A percentile compares a stretch with the other conserved stretches of the same genome.
Conservation (phyloP, 352 stramenopile genomes). For the Thalassiosira sp. region DNA sequence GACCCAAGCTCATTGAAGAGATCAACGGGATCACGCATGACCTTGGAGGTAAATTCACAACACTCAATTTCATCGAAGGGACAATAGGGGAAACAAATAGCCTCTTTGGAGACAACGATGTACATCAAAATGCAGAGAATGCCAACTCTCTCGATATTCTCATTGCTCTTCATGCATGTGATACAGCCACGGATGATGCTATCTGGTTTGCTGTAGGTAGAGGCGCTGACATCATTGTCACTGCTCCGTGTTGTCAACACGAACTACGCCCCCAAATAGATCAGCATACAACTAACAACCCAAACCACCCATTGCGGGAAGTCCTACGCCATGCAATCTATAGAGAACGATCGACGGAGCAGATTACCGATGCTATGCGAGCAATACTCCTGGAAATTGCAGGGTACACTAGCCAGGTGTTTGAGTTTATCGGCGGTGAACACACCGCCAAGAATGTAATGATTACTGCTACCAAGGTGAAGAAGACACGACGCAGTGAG, state of each 20-base stretch:
- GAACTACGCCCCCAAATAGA: slow-evolving; percentile 80
- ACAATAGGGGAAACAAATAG: slow-evolving; percentile 57
- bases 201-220: slow-evolving; percentile 70
- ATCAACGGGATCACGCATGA: slow-evolving; percentile 70
- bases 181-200: slow-evolving; percentile 84
- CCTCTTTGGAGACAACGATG: slow-evolving; percentile 31
- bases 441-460: slow-evolving; percentile 85
- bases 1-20: slow-evolving; percentile 77
- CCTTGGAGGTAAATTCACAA: slow-evolving; percentile 65
- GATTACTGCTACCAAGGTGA: slow-evolving; percentile 71
- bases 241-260: slow-evolving; percentile 84
- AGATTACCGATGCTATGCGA: slow-evolving; percentile 77
- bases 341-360: slow-evolving; percentile 79
- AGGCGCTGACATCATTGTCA: slow-evolving; percentile 70
- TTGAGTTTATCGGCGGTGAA: slow-evolving; percentile 84
- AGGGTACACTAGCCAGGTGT: slow-evolving; percentile 81
- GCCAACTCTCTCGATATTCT: slow-evolving; percentile 62
- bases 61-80: slow-evolving; percentile 75
- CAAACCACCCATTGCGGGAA: slow-evolving; percentile 56
- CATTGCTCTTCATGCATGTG: slow-evolving; percentile 85
- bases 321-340: slow-evolving; percentile 79
- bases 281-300: slow-evolving; percentile 46
- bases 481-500: not conserved
- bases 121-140: slow-evolving; percentile 13
- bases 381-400: slow-evolving; percentile 74